These are phyloP conservation scores for Saccharomyces hybrid DNA, from an alignment of 1,139 yeast genomes.

Conservation along the genomic window DNA sequence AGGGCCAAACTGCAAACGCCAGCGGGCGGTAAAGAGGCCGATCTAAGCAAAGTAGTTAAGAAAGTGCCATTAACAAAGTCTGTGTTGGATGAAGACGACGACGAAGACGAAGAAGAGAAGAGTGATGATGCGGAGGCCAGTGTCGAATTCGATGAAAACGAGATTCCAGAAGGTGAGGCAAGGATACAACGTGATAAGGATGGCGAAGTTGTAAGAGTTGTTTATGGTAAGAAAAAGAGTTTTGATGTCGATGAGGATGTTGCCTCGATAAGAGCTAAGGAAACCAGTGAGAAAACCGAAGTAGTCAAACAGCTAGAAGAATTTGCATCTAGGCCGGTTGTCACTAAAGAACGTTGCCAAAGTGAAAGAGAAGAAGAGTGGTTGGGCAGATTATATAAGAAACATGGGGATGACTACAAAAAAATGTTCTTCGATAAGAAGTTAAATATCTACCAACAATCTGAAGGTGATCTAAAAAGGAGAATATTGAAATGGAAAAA, in stretches of 20 bases:
- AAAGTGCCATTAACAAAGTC: constrained; percentile 17
- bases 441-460: constrained; percentile 73
- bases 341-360: constrained; percentile 50
- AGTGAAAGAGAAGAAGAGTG: constrained; percentile 72
- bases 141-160: constrained; percentile 45
- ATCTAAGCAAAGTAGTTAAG: constrained; percentile 31
- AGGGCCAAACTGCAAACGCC: constrained; percentile 54
- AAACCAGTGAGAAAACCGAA: constrained; percentile 35
- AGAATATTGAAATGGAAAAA: constrained; percentile 63
- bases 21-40: constrained; percentile 61
- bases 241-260: constrained; percentile 27
- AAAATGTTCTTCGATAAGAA: constrained; percentile 91
- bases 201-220: constrained; percentile 61
- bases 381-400: constrained; percentile 55
- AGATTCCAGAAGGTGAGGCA: constrained; percentile 75
- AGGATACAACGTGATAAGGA: constrained; percentile 66
- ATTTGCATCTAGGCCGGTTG: constrained; percentile 48
- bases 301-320: constrained; percentile 66
- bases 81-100: constrained; percentile 35
- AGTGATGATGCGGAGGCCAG: constrained; percentile 30
- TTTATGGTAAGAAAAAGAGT: constrained; percentile 53
- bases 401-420: constrained; percentile 81
- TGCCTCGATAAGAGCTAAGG: constrained; percentile 27
- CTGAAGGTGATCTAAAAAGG: constrained; percentile 73
- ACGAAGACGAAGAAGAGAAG: constrained; percentile 33